These are phyloP conservation scores for Aspergillus baeticus DNA, from an alignment of 495 filamentous ascomycete genomes.

Conservation along the genomic window DNA sequence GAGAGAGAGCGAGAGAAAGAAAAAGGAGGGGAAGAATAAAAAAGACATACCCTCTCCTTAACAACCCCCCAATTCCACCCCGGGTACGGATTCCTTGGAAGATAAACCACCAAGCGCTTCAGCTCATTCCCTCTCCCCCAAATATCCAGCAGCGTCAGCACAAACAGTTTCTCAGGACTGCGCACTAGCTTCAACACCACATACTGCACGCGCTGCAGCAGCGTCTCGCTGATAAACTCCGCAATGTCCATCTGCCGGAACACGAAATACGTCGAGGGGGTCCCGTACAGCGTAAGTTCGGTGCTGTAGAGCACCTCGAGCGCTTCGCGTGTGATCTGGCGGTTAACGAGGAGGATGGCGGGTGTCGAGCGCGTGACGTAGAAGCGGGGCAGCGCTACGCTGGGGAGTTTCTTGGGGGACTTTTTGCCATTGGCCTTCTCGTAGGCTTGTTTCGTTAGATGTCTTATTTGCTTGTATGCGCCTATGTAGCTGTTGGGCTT, in stretches of 20 bases:
- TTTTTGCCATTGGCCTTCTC: background rate
- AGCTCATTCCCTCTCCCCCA: slow-evolving; percentile 20
- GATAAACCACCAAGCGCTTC: slow-evolving; percentile 20
- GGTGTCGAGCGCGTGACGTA: slow-evolving; percentile 18
- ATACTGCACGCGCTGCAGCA: slow-evolving; percentile 17
- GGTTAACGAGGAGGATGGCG: slow-evolving; percentile 20
- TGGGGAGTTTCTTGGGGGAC: slow-evolving; percentile 4
- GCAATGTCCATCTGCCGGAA: slow-evolving; percentile 24
- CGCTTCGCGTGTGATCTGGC: slow-evolving; percentile 19
- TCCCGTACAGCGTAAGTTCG: slow-evolving; percentile 15
- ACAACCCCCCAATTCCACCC: background rate
- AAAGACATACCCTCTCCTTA: background rate
- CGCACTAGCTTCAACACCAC: slow-evolving; percentile 12
- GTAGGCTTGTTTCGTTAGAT: background rate
- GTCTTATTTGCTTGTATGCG: background rate
- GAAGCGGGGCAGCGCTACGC: slow-evolving; percentile 4
- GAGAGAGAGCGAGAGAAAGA: too few relatives aligned
- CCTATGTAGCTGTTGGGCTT: slow-evolving; percentile 1
- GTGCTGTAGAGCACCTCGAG: slow-evolving; percentile 20
- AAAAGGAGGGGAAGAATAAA: background rate
- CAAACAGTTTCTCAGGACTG: slow-evolving; percentile 16
- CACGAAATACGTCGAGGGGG: slow-evolving; percentile 17
- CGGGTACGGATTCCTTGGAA: background rate
- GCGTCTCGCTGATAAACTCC: slow-evolving; percentile 21
- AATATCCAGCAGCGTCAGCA: slow-evolving; percentile 20